These are phyloP conservation scores for Phyllosticta paracitricarpa DNA, from an alignment of 2,329 filamentous ascomycete genomes.

Conservation along the genomic window DNA sequence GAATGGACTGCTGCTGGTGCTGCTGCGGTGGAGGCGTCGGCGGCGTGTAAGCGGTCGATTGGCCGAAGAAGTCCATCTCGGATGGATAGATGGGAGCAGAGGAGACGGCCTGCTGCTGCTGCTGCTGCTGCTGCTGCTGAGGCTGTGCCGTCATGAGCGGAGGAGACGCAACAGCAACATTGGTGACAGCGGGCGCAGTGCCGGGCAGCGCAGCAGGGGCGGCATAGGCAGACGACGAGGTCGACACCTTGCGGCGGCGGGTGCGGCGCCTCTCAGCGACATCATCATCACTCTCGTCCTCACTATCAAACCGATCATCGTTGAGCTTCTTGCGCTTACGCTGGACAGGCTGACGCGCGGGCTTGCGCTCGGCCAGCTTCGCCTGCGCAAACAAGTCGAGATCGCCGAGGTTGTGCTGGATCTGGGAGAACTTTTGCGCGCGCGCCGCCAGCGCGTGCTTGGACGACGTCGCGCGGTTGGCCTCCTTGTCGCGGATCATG, in stretches of 20 bases:
- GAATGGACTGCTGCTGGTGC: no score
- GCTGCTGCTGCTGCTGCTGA: no score
- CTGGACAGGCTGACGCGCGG: neutral
- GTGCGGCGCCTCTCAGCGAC: no score
- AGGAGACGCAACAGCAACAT: no score
- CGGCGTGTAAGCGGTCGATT: no score
- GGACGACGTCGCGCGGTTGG: constrained; percentile 21
- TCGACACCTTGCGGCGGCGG: neutral
- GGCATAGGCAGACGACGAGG: neutral
- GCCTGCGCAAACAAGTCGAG: constrained; percentile 15
- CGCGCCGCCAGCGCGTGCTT: constrained; percentile 18
- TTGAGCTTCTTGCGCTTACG: neutral
- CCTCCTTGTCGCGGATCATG: constrained; percentile 18
- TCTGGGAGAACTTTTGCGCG: constrained; percentile 15
- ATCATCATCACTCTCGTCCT: neutral
- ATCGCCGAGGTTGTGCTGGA: constrained; percentile 22
- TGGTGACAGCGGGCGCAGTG: no score
- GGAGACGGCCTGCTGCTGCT: no score
- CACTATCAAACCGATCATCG: neutral
- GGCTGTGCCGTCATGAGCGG: no score
- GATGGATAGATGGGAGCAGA: no score
- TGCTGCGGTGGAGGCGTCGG: no score
- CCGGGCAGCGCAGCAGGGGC: neutral
- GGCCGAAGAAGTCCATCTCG: no score
- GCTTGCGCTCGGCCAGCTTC: neutral